Evolutionary conservation across 331 rosid species (phyloP).

Genomic region (Acacia concinna): DNA sequence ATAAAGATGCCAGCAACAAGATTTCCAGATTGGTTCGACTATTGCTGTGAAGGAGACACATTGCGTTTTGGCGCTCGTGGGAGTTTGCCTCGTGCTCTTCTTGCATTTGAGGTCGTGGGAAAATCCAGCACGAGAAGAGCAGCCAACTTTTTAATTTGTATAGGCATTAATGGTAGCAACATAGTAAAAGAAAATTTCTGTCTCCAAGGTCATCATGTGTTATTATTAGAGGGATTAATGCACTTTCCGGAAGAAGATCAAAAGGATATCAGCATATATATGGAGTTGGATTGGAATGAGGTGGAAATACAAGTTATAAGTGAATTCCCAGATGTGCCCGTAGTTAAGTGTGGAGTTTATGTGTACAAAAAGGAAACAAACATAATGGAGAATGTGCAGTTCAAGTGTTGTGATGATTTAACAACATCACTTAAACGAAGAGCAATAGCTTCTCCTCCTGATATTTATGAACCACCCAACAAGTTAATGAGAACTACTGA

Average conservation of each 20-base stretch:
- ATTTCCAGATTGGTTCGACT: not conserved
- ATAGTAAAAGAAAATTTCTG: too few species aligned
- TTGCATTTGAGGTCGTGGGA: not conserved
- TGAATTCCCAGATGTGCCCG: not conserved
- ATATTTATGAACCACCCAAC: not conserved
- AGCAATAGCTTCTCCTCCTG: not conserved
- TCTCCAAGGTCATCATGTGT: too few species aligned
- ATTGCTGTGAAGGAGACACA: not conserved
- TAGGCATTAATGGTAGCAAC: not conserved
- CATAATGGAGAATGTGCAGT: not conserved
- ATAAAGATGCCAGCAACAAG: not conserved
- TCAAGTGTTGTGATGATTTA: not conserved
- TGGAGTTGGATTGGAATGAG: not conserved
- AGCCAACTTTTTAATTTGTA: fast-evolving
- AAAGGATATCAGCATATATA: not conserved
- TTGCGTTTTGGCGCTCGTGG: not conserved
- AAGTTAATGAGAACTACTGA: not conserved
- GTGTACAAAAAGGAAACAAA: not conserved
- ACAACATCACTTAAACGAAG: not conserved
- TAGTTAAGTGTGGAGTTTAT: not conserved
- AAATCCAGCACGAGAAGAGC: not conserved
- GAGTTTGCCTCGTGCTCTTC: not conserved
- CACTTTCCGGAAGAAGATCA: too few species aligned
- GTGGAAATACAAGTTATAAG: not conserved
- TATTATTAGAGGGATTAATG: too few species aligned